Evolutionary conservation across 106 monocot genomes (phyloP).

Genomic region (Dendrobium catenatum): DNA sequence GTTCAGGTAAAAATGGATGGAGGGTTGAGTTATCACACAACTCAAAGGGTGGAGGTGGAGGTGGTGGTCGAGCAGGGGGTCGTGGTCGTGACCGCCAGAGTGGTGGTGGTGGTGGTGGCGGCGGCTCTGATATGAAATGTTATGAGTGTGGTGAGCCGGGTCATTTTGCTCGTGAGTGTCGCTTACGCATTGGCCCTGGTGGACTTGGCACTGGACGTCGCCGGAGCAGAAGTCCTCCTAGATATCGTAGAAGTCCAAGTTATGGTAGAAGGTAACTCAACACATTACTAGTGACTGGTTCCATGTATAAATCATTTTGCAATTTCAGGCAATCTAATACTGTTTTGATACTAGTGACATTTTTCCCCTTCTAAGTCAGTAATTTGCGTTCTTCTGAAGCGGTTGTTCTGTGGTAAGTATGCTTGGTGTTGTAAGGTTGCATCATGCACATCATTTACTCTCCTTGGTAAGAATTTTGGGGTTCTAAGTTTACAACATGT

Average conservation of each 20-base stretch:
- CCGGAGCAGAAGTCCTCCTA: slow-evolving; percentile 53
- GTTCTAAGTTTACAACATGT: no score
- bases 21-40: slow-evolving; percentile 92
- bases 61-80: slow-evolving; percentile 20
- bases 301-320: neutral
- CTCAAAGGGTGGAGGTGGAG: slow-evolving; percentile 37
- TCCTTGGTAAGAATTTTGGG: no score
- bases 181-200: slow-evolving; percentile 68
- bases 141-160: slow-evolving; percentile 98
- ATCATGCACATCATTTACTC: no score
- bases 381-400: no score
- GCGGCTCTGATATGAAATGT: slow-evolving; percentile 76
- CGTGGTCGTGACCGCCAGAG: slow-evolving; percentile 35
- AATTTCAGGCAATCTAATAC: neutral
- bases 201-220: slow-evolving; percentile 76
- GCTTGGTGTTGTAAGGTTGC: no score
- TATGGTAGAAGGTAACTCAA: slow-evolving; percentile 50
- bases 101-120: slow-evolving; percentile 28
- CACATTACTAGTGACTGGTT: neutral
- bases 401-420: no score
- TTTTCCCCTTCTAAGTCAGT: no score
- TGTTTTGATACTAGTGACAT: neutral
- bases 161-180: slow-evolving; percentile 96
- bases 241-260: slow-evolving; percentile 75
- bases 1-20: slow-evolving; percentile 77